Evolutionary conservation across 2,329 filamentous ascomycete genomes (phyloP), one percentile per base, ranked within the genome.

Genomic region (Dactylonectria estremocensis): DNA sequence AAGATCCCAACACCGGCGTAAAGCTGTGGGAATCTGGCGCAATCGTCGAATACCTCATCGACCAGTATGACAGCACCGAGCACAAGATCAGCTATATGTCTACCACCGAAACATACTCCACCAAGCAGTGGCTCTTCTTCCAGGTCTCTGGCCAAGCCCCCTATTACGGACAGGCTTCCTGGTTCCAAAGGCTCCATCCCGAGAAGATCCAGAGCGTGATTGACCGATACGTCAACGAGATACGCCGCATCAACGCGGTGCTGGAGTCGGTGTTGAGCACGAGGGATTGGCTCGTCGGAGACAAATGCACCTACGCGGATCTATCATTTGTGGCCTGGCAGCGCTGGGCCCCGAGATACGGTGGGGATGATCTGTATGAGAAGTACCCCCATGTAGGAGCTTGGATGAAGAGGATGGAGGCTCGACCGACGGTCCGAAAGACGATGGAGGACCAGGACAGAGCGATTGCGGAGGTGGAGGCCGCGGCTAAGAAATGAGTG

Each of bases 191-290:
- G 1, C 77, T 77, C 16, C 80, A 83, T 68, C 60, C 74, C 0
- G 85, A 87, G 73, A 57, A 64, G 7, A 4, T 88, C 6, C 79
- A 79, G 1, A 82, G 78, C 9, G 86, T 83, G 11, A 77, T 84
- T 22, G 80, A 83, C 16, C 78, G 86, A 7, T 89, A 88, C 75
- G 69, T 70, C 16, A 80, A 82, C 10, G 84, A 88, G 74, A 79
- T 84, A n/a, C 77, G 78, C 16, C 81, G 86, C 8, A 80, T 88
- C 2, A 78, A 81, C 3, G 76, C 77, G 2, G 85, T 88, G 2
- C 67, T 89, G 24, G 83, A 88, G 9, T 70, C 64, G 3, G 77
- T 80, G 55, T 75, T 87, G 5, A 73, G 76, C 52, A 60, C 18
- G 45, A 64, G 45, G 71, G 49, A 53, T 5, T 85, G 77, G 63